Percentiles rank a stretch among this genome's conserved stretches.
Conservation (phyloP, 169 alveolate genomes). For the Blepharisma undulans region DNA sequence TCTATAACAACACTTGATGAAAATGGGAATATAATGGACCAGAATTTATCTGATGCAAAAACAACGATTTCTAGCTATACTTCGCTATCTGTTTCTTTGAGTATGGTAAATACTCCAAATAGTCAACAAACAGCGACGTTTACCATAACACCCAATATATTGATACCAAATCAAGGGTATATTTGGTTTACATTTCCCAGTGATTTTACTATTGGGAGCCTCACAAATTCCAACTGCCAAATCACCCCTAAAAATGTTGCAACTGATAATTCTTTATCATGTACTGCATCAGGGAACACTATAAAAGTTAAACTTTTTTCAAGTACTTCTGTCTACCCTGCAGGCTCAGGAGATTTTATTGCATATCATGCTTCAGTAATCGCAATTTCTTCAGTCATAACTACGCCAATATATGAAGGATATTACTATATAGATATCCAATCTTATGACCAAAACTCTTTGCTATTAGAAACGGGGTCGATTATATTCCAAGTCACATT, state of each 20-base stretch:
- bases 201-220: background rate
- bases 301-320: background rate
- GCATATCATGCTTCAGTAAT: background rate
- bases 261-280: background rate
- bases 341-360: background rate
- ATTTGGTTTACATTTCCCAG: background rate
- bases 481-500: background rate
- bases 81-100: background rate
- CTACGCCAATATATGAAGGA: background rate
- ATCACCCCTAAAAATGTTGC: background rate
- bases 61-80: background rate
- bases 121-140: background rate
- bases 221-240: background rate
- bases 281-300: background rate
- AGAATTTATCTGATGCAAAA: background rate
- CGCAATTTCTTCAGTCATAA: background rate
- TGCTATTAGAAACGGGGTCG: background rate
- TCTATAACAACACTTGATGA: background rate
- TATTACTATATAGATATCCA: background rate
- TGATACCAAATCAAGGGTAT: background rate
- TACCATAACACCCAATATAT: background rate
- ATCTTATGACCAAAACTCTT: background rate
- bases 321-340: background rate
- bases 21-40: conserved; percentile 21
- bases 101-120: background rate